Evolutionary conservation across 2,329 filamentous ascomycete genomes (phyloP), one percentile per base, ranked within the genome.

Genomic region (Tolypocladium sp.): DNA sequence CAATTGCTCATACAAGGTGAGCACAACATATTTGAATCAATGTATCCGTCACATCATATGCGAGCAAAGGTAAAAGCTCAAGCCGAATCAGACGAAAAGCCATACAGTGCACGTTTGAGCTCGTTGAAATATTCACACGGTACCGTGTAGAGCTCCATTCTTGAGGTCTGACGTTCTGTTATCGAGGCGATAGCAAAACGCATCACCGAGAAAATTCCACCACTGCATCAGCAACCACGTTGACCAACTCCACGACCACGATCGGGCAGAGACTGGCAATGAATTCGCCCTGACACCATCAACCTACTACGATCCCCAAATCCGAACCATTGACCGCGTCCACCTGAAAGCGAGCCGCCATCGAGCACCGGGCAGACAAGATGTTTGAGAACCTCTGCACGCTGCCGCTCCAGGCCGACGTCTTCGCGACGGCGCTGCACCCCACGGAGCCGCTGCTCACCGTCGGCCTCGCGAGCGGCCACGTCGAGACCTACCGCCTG

Each of bases 321-420:
- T 22, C 30, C 30, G 27, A 53, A 10, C 49, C 20, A 22, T 37
- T 37, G 49, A 53, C 30, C 20, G 5, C 49, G 20, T 37, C 30
- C 49, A 2, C 46, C 49, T 4, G 49, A 35, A 13, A 22, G 2
- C 49, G 49, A n/a, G 30, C 49, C 12, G 30, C 49, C 20, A 7
- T 53, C 30, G 30, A 53, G 49, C 4, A 15, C 22, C 8, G 13
- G 30, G 12, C 30, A 13, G 3, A 2, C 30, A 22, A n/a, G 20
- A 95, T 95, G 91, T 91, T 95, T 70, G 92, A 97, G 74, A 96
- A 91, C 64, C 83, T 96, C 64, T 97, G 93, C 80, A 91, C 90
- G 33, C 84, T 97, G 53, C 92, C 92, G 63, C 85, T 97, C 54
- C 83, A 84, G 60, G 84, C 90, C 59, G 94, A 97, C 69, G 81